A percentile compares a stretch with the other conserved stretches of the same genome.
Conservation (phyloP, 805 yeast genomes). For the Suhomyces tanzawaensis region DNA sequence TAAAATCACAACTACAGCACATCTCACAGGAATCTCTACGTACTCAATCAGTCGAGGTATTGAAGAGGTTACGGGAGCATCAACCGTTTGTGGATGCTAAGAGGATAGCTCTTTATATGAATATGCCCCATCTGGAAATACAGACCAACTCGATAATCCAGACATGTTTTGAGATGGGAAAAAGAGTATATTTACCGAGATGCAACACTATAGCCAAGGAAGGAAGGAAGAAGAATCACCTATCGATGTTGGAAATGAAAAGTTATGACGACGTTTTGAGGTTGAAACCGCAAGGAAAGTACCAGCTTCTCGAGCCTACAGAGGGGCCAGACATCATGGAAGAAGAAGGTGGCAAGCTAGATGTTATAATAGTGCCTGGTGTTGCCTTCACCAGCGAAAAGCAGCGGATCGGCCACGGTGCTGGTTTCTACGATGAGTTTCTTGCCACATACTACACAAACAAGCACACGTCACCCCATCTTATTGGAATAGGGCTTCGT, state of each 20-base stretch:
- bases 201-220: conserved; percentile 32
- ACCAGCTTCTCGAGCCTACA: conserved; percentile 65
- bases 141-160: conserved; percentile 56
- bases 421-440: conserved; percentile 83
- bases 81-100: conserved; percentile 44
- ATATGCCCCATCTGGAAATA: conserved; percentile 71
- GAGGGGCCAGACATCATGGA: conserved; percentile 28
- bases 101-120: conserved; percentile 67
- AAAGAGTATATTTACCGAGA: conserved; percentile 58
- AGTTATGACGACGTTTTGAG: conserved; percentile 39
- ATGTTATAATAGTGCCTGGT: conserved; percentile 79
- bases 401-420: conserved; percentile 84
- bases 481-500: conserved; percentile 63
- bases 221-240: conserved; percentile 36
- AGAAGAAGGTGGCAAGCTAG: conserved; percentile 46
- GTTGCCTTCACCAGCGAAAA: conserved; percentile 63
- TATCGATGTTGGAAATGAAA: conserved; percentile 56
- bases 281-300: conserved; percentile 67
- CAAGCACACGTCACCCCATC: conserved; percentile 32
- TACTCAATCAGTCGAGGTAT: conserved; percentile 26
- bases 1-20: conserved; percentile 20
- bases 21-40: conserved; percentile 16
- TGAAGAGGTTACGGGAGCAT: conserved; percentile 15
- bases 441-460: conserved; percentile 20
- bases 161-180: conserved; percentile 48